These are phyloP conservation scores for Alternaria sp. DNA, from an alignment of 2,329 filamentous ascomycete genomes.

Conservation along the genomic window DNA sequence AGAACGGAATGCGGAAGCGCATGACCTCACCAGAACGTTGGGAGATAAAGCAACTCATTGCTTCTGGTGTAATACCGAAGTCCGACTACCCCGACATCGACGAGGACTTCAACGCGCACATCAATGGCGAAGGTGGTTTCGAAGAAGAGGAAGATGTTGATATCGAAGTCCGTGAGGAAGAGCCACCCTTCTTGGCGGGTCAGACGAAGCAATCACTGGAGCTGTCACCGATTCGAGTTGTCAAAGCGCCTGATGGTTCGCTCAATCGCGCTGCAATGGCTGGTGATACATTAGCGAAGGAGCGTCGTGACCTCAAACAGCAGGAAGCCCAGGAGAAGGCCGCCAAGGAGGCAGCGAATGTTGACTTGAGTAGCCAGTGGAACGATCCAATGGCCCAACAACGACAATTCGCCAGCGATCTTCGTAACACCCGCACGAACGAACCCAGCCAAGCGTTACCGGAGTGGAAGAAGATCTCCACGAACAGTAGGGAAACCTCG, in stretches of 20 bases:
- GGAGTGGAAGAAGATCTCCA: constrained; percentile 89
- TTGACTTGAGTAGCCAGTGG: constrained; percentile 90
- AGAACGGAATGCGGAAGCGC: constrained; percentile 74
- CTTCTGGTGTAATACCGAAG: constrained; percentile 89
- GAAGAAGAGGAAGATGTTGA: constrained; percentile 96
- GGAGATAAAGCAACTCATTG: constrained; percentile 97
- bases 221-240: constrained; percentile 91
- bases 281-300: constrained; percentile 85
- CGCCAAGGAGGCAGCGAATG: constrained; percentile 75
- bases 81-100: constrained; percentile 94
- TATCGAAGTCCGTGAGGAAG: constrained; percentile 94
- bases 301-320: constrained; percentile 85
- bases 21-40: constrained; percentile 96
- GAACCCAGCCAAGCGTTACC: constrained; percentile 73
- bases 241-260: constrained; percentile 98
- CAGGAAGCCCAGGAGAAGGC: constrained; percentile 82
- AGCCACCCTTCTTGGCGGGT: constrained; percentile 92
- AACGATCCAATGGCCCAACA: constrained; percentile 95
- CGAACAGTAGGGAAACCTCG: constrained; percentile 78
- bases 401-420: constrained; percentile 85
- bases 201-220: constrained; percentile 97
- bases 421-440: constrained; percentile 69
- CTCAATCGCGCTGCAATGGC: constrained; percentile 96
- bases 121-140: constrained; percentile 84
- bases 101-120: constrained; percentile 87